Conservation (phyloP, 306 rosid genomes). For the apple (Malus domestica) region DNA sequence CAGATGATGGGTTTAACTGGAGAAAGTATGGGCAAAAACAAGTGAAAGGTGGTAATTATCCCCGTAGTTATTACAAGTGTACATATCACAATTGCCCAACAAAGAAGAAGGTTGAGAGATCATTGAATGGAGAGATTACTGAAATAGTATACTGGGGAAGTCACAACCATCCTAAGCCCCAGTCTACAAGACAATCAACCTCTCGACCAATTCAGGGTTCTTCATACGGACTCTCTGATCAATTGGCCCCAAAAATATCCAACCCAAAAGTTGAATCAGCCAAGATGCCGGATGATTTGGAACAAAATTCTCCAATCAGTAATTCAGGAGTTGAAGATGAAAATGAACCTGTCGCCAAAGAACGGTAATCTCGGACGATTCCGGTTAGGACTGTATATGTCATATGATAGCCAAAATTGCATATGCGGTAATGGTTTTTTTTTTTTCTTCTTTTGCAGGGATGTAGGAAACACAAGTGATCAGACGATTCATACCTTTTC, state of each 20-base stretch:
- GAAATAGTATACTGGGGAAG: not conserved
- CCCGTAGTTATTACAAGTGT: no score
- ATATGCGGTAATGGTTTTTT: not conserved
- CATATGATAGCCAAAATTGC: not conserved
- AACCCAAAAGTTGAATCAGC: not conserved
- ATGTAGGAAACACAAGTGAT: not conserved
- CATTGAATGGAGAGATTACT: not conserved
- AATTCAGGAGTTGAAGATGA: not conserved
- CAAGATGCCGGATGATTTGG: not conserved
- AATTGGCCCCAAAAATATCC: not conserved
- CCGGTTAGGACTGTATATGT: not conserved
- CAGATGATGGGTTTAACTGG: not conserved
- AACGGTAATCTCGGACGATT: not conserved
- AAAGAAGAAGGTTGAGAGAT: no score
- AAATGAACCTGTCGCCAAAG: not conserved
- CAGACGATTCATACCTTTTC: not conserved
- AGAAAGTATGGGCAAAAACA: not conserved
- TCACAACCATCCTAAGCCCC: not conserved
- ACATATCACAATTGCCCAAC: no score
- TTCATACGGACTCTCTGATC: not conserved
- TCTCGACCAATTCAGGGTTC: not conserved
- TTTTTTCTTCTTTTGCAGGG: not conserved
- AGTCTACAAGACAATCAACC: not conserved
- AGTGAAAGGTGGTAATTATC: not conserved
- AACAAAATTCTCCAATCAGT: not conserved